Conservation (phyloP, 164 flowering plant species). For the Sextonia rubra region DNA sequence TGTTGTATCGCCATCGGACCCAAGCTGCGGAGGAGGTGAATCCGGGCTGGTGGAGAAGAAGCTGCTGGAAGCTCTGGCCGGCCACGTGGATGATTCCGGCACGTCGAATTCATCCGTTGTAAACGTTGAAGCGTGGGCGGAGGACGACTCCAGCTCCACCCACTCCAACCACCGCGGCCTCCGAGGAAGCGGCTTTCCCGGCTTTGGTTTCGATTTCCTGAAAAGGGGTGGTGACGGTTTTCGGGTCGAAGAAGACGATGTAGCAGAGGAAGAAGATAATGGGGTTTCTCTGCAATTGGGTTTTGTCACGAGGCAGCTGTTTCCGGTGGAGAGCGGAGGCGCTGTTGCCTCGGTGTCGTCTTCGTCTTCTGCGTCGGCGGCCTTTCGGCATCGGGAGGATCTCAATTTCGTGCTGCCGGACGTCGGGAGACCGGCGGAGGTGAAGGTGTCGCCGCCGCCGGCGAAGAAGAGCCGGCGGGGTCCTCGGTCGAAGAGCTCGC, state of each 20-base stretch:
- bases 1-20: constrained; percentile 10
- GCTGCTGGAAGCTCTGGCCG: constrained; percentile 29
- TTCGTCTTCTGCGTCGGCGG: constrained; percentile 17
- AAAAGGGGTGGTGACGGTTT: constrained; percentile 3
- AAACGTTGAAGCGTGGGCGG: constrained; percentile 50
- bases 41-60: neutral
- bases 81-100: constrained; percentile 49
- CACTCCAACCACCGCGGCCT: constrained; percentile 5
- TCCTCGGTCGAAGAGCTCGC: constrained; percentile 93
- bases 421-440: constrained; percentile 4
- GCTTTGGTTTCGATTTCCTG: constrained; percentile 40
- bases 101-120: constrained; percentile 63
- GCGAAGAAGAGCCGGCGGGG: constrained; percentile 84
- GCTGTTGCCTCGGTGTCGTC: constrained; percentile 59
- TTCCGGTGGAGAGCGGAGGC: constrained; percentile 24
- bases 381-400: constrained; percentile 37
- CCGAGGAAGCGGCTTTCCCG: constrained; percentile 10
- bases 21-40: constrained; percentile 3
- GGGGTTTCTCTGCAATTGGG: constrained; percentile 7
- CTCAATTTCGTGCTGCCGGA: constrained; percentile 24
- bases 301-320: constrained; percentile 42
- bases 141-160: constrained; percentile 45
- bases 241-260: neutral
- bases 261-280: constrained; percentile 12
- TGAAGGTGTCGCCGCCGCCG: constrained; percentile 1